A percentile compares a stretch with the other conserved stretches of the same genome.
Evolutionary conservation across 768 basidiomycete genomes (phyloP).

Genomic region (Tulasnella sp.): DNA sequence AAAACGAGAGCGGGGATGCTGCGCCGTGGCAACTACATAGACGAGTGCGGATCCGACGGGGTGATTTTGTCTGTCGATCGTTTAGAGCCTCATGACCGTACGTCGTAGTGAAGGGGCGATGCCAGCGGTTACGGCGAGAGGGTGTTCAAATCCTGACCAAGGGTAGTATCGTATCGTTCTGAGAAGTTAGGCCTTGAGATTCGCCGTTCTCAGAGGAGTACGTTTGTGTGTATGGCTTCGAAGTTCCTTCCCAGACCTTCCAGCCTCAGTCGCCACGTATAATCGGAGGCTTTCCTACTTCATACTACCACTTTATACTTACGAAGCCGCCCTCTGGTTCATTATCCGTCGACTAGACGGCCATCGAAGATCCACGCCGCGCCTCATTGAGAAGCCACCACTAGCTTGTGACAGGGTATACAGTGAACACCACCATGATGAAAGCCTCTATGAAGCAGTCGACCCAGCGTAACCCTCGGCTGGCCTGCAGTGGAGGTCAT

Average conservation of each 20-base stretch:
- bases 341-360: neutral
- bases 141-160: neutral
- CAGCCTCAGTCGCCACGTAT: neutral
- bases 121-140: neutral
- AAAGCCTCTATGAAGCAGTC: neutral
- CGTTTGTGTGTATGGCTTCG: too few species aligned
- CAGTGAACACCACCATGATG: neutral
- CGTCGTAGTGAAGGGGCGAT: neutral
- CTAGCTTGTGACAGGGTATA: neutral
- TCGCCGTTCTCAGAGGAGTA: too few species aligned
- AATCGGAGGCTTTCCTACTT: neutral
- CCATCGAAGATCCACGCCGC: neutral
- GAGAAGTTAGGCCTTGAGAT: neutral
- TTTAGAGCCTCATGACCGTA: neutral
- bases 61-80: neutral
- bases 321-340: neutral
- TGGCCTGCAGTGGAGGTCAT: neutral
- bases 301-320: neutral
- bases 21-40: neutral
- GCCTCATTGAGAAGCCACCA: neutral
- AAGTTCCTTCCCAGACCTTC: neutral
- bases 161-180: neutral
- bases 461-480: neutral
- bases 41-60: neutral
- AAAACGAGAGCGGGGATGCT: too few species aligned